Base-by-base conservation (phyloP, 208 protist species). In the Leishmania major region DNA sequence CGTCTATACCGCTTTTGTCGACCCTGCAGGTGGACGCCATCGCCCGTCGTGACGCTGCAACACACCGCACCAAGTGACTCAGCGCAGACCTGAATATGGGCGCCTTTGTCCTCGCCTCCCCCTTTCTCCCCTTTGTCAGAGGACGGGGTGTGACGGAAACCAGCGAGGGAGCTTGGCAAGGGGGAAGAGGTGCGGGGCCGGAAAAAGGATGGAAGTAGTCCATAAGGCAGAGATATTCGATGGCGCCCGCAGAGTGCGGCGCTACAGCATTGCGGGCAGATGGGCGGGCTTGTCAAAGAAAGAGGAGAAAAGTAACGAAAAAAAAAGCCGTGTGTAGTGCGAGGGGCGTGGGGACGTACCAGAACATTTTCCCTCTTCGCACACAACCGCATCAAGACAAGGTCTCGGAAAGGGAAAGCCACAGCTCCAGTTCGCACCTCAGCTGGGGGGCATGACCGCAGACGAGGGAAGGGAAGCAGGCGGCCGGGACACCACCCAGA, bases 1-100 rank as follows among this genome's bases (percentile, higher is more conserved):
- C 87, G 90, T 1, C 88, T 82, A 77, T 88, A 91, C 13, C 73
- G 77, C 4, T 71, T 66, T 19, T 75, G 66, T 7, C 77, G 76
- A 15, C 88, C 90, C 19, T 70, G 45, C 13, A 92, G 88, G 0
- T 81, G 86, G 28, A 89, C 37, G 4, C 75, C 64, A 10, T 75
- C 28, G 45, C 75, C 55, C 3, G 10, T 69, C 40, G 84, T 79
- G 19, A 84, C 10, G 15, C 74, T 72, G 11, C 76, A 51, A 60
- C 81, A 90, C 6, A 90, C 43, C 17, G 78, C 79, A 0, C 19
- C 62, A 35, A 87, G 37, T 1, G 84, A 69, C 66, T 64, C 49
- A n/a, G 31, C 37, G 47, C 80, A 73, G 10, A 75, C 49, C 13
- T 66, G 57, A 10, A 53, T 11, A 69, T 40, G 31, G 6, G 31